Conservation (phyloP, 2,329 filamentous ascomycete species). For the Thielaviopsis musarum region DNA sequence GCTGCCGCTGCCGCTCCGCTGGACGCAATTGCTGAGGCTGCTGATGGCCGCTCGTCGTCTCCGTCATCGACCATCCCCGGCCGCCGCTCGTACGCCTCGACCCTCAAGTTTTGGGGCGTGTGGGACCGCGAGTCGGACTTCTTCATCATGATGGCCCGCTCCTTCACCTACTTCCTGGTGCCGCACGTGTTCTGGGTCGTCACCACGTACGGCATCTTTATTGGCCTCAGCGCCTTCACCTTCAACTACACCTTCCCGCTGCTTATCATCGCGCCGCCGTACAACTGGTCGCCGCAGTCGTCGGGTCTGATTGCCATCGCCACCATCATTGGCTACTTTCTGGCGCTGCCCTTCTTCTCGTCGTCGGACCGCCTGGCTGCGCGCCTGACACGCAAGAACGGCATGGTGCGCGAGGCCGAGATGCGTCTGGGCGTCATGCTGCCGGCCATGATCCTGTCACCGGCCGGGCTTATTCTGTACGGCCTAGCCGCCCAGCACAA, state of each 20-base stretch:
- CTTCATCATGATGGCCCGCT: constrained; percentile 27
- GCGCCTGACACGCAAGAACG: constrained; percentile 25
- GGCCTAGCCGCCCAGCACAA: constrained; percentile 22
- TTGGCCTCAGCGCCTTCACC: constrained; percentile 23
- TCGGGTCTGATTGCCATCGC: constrained; percentile 25
- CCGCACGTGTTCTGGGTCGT: constrained; percentile 33
- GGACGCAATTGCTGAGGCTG: constrained; percentile 14
- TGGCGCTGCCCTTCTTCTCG: constrained; percentile 28
- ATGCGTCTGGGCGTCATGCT: constrained; percentile 26
- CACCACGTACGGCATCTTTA: constrained; percentile 23
- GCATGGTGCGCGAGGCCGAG: constrained; percentile 31
- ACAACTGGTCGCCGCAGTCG: constrained; percentile 28
- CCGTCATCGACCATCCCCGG: constrained; percentile 15
- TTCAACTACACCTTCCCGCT: constrained; percentile 34
- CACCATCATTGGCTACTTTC: constrained; percentile 19
- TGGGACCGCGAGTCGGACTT: constrained; percentile 27
- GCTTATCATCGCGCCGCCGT: constrained; percentile 27
- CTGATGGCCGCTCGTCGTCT: constrained; percentile 12
- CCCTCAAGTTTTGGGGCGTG: constrained; percentile 26
- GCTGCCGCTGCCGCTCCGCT: not conserved
- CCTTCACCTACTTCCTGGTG: constrained; percentile 30
- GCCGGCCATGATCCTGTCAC: constrained; percentile 23
- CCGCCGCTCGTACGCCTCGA: constrained; percentile 25
- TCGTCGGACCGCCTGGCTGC: constrained; percentile 27
- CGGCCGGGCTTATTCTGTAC: constrained; percentile 27